Conservation (phyloP, 1,284 basidiomycete species). For the Fomitiporia mediterranea region DNA sequence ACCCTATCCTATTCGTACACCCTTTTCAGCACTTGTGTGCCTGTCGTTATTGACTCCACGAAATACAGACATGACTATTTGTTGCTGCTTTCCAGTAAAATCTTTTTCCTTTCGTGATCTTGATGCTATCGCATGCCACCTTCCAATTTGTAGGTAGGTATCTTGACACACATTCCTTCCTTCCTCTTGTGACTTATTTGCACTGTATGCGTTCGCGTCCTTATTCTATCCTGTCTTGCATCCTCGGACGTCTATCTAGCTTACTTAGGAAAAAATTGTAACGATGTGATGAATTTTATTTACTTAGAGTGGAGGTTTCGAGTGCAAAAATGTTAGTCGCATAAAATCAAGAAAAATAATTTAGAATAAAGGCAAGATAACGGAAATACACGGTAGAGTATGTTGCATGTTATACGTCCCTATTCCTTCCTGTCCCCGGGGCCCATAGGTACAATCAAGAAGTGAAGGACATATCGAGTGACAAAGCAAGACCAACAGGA, state of each 20-base stretch:
- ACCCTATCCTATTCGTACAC: background rate
- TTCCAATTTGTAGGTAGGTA: background rate
- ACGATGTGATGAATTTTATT: constrained; percentile 3
- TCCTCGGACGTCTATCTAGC: constrained; percentile 11
- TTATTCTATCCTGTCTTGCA: no score
- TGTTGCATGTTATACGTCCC: no score
- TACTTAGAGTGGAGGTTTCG: background rate
- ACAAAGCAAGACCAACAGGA: no score
- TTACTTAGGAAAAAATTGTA: constrained; percentile 8
- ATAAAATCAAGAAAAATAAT: background rate
- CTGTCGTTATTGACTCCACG: no score
- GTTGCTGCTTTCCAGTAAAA: background rate
- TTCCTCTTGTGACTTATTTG: background rate
- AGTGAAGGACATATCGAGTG: no score
- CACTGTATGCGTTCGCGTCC: background rate
- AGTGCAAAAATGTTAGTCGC: background rate
- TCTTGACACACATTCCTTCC: background rate
- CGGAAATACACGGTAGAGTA: background rate
- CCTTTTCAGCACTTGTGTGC: no score
- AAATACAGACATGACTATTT: background rate
- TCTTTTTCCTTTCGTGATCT: background rate
- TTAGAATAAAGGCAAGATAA: background rate
- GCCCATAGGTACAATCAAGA: no score
- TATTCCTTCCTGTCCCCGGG: no score
- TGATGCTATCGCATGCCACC: background rate